Base-by-base conservation (phyloP, 306 rosid species). In the Quercus ilex region DNA sequence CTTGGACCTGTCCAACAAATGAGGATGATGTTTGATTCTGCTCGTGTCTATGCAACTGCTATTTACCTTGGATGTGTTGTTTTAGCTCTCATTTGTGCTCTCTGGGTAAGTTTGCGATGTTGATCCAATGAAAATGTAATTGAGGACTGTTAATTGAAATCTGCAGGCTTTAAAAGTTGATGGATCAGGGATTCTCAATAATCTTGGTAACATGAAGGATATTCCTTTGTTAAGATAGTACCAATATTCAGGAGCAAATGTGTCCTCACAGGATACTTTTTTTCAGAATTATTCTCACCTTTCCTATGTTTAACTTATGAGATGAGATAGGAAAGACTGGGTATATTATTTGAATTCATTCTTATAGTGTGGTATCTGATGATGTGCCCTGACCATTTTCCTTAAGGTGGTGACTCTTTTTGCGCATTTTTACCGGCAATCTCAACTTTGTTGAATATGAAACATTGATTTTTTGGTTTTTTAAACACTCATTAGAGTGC, bases 1-100 rank as follows among this genome's bases (percentile, higher is more conserved):
- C 77, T 93, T 73, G 99, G 99, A 82, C 89, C 92, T 55, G 81
- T 69, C 59, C 91, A 79, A 83, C 99, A 95, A 79, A 55, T 91
- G 26, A 70, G 75, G 85, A 88, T 95, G 95, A 95, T 95, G 99
- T 90, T 95, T 84, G 98, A 95, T 65, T 83, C 92, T 72, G 91
- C 80, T 74, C 98, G 99, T 49, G 46, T 85, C 20, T 87, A 81
- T 84, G 98, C 99, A 49, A 90, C 99, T 25, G 89, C 89, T 75
- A 79, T 92, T 74, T 95, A 91, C 88, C 89, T 95, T 30, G 99
- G 96, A 80, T 91, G 94, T 70, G 94, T 95, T 74, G 94, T 88
- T 76, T 53, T 92, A 74, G 97, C 97, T 30, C 95, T 95, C 80
- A 78, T 92, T n/a, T 95, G 91, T 76, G 98, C 98, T 83, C 93